Conservation (phyloP, 768 basidiomycete species). For the Roridomyces roridus region DNA sequence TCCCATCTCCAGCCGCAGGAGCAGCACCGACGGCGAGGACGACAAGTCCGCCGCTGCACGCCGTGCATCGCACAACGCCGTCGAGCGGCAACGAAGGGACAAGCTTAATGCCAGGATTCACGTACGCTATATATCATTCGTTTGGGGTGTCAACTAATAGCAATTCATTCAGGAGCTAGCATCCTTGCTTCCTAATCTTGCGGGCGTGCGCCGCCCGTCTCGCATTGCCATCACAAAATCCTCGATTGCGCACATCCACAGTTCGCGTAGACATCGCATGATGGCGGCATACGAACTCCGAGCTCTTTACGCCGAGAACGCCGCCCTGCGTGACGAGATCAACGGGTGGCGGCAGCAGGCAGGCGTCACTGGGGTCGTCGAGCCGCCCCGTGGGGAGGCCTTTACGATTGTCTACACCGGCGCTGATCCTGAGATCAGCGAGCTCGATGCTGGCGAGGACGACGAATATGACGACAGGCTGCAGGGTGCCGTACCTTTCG, state of each 20-base stretch:
- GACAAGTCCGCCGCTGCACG: conserved; percentile 65
- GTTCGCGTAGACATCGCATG: conserved; percentile 65
- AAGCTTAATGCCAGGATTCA: conserved; percentile 76
- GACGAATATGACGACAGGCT: conserved; percentile 16
- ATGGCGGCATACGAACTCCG: conserved; percentile 49
- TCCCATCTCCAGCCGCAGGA: neutral
- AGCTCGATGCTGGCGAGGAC: conserved; percentile 19
- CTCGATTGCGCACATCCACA: conserved; percentile 68
- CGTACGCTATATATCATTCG: conserved; percentile 27
- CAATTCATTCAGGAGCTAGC: conserved; percentile 51
- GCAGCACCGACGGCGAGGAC: conserved; percentile 3
- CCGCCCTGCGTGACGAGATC: conserved; percentile 17
- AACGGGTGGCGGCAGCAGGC: conserved; percentile 23
- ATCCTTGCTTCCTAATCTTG: conserved; percentile 72
- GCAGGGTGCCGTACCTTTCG: neutral
- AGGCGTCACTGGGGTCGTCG: neutral
- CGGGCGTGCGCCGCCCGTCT: conserved; percentile 71
- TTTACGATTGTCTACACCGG: conserved; percentile 19
- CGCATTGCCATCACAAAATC: conserved; percentile 83
- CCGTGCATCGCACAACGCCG: conserved; percentile 80
- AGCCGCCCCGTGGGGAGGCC: conserved; percentile 16
- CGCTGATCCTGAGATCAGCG: conserved; percentile 19
- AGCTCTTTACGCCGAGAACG: conserved; percentile 14
- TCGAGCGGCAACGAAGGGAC: conserved; percentile 76
- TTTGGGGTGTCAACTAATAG: neutral